Evolutionary conservation across 495 filamentous ascomycete genomes (phyloP).

Genomic region (Xylaria palmicola): DNA sequence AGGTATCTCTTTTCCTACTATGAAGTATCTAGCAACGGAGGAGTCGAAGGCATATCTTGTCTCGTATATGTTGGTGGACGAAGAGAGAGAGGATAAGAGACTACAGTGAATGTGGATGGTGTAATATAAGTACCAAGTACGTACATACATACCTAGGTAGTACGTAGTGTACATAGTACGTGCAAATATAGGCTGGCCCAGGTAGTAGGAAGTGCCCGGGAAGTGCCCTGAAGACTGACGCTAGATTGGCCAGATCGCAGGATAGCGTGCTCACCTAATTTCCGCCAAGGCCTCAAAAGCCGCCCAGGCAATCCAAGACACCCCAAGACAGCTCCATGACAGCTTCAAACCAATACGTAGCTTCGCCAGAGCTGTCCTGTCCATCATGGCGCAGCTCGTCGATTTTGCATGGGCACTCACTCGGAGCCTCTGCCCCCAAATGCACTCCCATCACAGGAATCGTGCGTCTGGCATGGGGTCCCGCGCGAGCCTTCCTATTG

Average conservation of each 20-base stretch:
- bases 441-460: no score
- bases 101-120: no score
- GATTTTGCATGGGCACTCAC: no score
- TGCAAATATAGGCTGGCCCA: no score
- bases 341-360: not conserved
- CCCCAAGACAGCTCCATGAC: not conserved
- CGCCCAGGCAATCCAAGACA: not conserved
- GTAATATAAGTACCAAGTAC: no score
- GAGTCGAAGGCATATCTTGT: no score
- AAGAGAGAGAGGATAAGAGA: no score
- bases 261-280: not conserved
- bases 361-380: not conserved
- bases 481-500: constrained; percentile 5
- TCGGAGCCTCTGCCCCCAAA: not conserved
- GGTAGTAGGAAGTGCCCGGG: not conserved
- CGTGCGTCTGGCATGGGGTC: not conserved
- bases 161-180: no score
- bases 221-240: not conserved
- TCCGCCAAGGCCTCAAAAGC: constrained; percentile 3
- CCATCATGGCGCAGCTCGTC: not conserved
- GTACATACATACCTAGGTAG: no score
- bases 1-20: no score
- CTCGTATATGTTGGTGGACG: no score
- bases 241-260: not conserved
- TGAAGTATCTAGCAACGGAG: no score